These are phyloP conservation scores for Fusarium setosum DNA, from an alignment of 2,329 filamentous ascomycete species.

Conservation along the genomic window DNA sequence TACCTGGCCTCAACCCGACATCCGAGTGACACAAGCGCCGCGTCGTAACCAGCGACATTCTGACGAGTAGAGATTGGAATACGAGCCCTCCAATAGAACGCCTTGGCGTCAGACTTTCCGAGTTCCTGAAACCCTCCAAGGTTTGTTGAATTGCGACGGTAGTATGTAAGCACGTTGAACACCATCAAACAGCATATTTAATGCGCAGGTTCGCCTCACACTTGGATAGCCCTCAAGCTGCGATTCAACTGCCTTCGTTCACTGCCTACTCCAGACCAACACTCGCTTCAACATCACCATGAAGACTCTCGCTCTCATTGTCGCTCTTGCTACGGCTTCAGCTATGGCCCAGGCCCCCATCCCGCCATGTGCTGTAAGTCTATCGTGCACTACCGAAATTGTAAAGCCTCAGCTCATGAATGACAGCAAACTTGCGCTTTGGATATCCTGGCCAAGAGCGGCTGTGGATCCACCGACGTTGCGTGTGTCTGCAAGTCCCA, in stretches of 20 bases:
- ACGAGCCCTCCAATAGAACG: neutral
- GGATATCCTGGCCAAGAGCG: constrained; percentile 2
- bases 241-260: neutral
- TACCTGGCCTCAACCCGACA: neutral
- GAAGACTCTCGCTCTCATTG: constrained; percentile 12
- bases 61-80: neutral
- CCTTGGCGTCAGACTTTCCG: neutral
- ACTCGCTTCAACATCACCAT: constrained; percentile 6
- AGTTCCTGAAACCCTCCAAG: neutral
- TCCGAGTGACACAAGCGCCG: too few species aligned
- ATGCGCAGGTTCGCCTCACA: neutral
- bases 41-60: neutral
- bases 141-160: neutral
- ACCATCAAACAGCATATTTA: neutral
- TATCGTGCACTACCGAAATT: too few species aligned
- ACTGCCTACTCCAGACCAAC: neutral
- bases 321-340: constrained; percentile 4
- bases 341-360: constrained; percentile 5
- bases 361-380: constrained; percentile 12
- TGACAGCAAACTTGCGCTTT: constrained; percentile 16
- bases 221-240: neutral
- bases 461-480: constrained; percentile 5
- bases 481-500: constrained; percentile 17
- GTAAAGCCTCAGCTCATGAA: neutral
- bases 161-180: neutral